phyloP scores from a whole-genome alignment of 2,329 filamentous ascomycete genomes.

The Alternaria gaisen region DNA sequence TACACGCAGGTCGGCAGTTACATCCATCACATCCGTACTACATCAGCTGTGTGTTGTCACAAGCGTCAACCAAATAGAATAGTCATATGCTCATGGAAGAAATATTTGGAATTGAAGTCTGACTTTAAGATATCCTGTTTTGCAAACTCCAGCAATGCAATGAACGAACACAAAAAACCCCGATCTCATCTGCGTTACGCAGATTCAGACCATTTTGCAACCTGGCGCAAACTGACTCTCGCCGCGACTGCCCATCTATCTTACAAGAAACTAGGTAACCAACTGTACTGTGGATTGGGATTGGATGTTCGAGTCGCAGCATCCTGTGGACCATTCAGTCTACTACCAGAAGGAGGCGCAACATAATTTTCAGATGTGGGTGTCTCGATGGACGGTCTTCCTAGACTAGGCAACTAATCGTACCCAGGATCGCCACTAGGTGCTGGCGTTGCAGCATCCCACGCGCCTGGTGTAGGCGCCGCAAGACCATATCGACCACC shows the following conservation, averaged over 20 bases:
- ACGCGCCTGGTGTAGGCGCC: slow-evolving; percentile 68
- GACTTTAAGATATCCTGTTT: slow-evolving; percentile 15
- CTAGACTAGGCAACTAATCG: slow-evolving; percentile 26
- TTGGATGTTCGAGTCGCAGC: slow-evolving; percentile 55
- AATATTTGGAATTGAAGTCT: slow-evolving; percentile 1
- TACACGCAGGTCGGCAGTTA: too few relatives aligned
- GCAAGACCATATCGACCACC: slow-evolving; percentile 45
- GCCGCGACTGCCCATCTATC: neutral
- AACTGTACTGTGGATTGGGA: slow-evolving; percentile 35
- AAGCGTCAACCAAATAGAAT: neutral
- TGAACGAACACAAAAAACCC: neutral
- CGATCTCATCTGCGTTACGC: neutral
- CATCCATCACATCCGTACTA: too few relatives aligned
- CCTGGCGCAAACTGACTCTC: slow-evolving; percentile 1
- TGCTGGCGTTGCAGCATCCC: slow-evolving; percentile 60
- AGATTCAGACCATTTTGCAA: neutral
- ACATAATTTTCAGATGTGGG: slow-evolving; percentile 52
- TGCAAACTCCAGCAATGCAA: slow-evolving; percentile 29
- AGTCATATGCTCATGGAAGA: neutral
- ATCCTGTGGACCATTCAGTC: slow-evolving; percentile 50
- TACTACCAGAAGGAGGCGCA: slow-evolving; percentile 49
- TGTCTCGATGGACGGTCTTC: slow-evolving; percentile 48
- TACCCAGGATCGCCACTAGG: slow-evolving; percentile 39
- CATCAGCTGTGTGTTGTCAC: too few relatives aligned
- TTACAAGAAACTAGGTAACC: slow-evolving; percentile 2